Conservation (phyloP, 306 rosid genomes). For the Cyclanthera cordifolia region DNA sequence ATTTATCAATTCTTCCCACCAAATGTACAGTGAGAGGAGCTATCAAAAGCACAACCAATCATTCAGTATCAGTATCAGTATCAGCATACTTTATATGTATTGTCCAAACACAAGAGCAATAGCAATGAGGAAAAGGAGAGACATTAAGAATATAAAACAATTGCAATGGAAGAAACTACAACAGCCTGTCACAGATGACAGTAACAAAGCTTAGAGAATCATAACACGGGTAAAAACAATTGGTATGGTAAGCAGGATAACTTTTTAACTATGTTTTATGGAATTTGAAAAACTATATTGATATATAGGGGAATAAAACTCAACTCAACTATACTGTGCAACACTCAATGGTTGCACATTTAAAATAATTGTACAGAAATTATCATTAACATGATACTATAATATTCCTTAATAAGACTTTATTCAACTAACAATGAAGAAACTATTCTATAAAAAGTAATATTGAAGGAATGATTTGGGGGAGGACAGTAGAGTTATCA, state of each 20-base stretch:
- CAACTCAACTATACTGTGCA: not conserved
- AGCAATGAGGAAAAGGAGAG: not conserved
- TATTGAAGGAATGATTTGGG: not conserved
- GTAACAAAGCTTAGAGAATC: not conserved
- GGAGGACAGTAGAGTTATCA: not conserved
- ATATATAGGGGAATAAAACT: no score
- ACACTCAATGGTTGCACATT: not conserved
- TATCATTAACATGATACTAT: not conserved
- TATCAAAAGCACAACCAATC: not conserved
- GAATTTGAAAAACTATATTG: not conserved
- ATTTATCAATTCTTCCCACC: not conserved
- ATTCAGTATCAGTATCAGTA: not conserved
- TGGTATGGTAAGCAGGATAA: no score
- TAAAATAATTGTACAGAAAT: not conserved
- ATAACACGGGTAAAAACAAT: not conserved
- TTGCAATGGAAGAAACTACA: not conserved
- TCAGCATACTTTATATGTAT: not conserved
- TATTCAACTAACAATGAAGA: not conserved
- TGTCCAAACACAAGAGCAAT: not conserved
- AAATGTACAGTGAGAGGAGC: not conserved
- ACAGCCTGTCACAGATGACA: not conserved
- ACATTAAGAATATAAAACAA: not conserved
- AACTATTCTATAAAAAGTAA: not conserved
- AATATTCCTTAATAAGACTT: not conserved
- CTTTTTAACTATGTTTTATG: not conserved